Percentiles rank a stretch among this genome's conserved stretches.
Conservation (phyloP, 2,329 filamentous ascomycete species). For the Teratosphaeria gauchensis region DNA sequence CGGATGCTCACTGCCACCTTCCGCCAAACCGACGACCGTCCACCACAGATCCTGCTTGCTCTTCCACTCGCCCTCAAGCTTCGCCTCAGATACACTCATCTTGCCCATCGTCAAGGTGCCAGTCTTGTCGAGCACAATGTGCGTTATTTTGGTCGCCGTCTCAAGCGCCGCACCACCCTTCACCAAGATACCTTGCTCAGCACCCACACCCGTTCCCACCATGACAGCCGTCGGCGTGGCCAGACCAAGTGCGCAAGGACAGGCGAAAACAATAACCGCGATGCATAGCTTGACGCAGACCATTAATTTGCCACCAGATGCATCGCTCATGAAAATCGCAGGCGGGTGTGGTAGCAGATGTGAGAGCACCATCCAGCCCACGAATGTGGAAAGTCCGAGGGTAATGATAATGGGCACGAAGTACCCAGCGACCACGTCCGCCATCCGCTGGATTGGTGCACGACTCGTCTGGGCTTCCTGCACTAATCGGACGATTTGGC, state of each 20-base stretch:
- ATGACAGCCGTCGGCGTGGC: slow-evolving; percentile 96
- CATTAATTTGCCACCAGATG: slow-evolving; percentile 86
- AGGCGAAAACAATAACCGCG: slow-evolving; percentile 96
- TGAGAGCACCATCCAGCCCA: slow-evolving; percentile 89
- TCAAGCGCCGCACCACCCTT: slow-evolving; percentile 92
- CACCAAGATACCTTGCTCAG: slow-evolving; percentile 92
- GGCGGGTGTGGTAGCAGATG: slow-evolving; percentile 78
- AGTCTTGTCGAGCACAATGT: slow-evolving; percentile 91
- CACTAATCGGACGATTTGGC: slow-evolving; percentile 96
- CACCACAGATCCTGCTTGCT: slow-evolving; percentile 73
- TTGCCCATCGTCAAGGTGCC: slow-evolving; percentile 89
- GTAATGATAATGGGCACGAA: slow-evolving; percentile 85
- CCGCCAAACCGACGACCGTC: slow-evolving; percentile 88
- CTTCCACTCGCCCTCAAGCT: slow-evolving; percentile 60
- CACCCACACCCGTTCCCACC: slow-evolving; percentile 96
- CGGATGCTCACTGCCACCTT: slow-evolving; percentile 92
- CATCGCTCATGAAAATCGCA: slow-evolving; percentile 69
- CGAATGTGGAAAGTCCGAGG: slow-evolving; percentile 76
- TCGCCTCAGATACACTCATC: slow-evolving; percentile 76
- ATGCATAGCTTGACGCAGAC: slow-evolving; percentile 96
- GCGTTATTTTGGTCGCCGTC: slow-evolving; percentile 77
- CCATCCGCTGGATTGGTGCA: slow-evolving; percentile 87
- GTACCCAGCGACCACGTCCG: slow-evolving; percentile 82
- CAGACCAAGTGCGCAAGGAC: slow-evolving; percentile 90
- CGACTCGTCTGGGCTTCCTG: slow-evolving; percentile 92